A percentile compares a stretch with the other conserved stretches of the same genome.
phyloP scores from a whole-genome alignment of 176 grass and related monocot species.

The Raddia distichophylla region DNA sequence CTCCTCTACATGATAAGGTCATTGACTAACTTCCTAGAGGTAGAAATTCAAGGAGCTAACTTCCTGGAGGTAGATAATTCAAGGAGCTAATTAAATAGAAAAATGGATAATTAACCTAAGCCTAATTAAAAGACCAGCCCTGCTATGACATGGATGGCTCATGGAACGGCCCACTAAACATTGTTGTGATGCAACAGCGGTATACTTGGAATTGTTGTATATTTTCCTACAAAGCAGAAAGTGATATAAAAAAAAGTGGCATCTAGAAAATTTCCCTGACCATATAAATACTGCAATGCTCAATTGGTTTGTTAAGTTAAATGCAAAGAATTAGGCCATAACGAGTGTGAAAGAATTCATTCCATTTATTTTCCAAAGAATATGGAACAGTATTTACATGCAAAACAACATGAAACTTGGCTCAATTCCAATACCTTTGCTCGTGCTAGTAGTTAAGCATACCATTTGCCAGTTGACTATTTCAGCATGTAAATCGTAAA shows the following conservation, averaged over 20 bases:
- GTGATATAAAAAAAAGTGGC: not conserved
- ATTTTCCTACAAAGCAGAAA: not conserved
- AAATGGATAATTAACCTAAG: too few species aligned
- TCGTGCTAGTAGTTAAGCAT: not conserved
- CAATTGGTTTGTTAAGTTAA: not conserved
- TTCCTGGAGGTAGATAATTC: too few species aligned
- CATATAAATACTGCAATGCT: not conserved
- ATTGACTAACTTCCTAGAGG: too few species aligned
- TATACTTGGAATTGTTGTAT: not conserved
- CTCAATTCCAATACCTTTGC: not conserved
- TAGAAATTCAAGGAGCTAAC: too few species aligned
- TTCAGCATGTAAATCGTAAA: not conserved
- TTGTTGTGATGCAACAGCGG: too few species aligned
- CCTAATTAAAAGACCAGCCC: too few species aligned
- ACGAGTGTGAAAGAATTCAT: not conserved
- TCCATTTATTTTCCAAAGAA: not conserved
- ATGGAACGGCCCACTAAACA: too few species aligned
- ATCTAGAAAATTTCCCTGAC: not conserved
- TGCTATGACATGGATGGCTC: too few species aligned
- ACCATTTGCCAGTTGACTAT: not conserved
- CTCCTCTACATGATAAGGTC: too few species aligned
- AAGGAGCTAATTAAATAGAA: too few species aligned
- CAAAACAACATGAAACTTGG: not conserved
- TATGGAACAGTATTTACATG: not conserved
- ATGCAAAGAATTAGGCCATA: not conserved